Evolutionary conservation across 202 grass and related monocot species (phyloP).

Genomic region (Digitaria exilis): DNA sequence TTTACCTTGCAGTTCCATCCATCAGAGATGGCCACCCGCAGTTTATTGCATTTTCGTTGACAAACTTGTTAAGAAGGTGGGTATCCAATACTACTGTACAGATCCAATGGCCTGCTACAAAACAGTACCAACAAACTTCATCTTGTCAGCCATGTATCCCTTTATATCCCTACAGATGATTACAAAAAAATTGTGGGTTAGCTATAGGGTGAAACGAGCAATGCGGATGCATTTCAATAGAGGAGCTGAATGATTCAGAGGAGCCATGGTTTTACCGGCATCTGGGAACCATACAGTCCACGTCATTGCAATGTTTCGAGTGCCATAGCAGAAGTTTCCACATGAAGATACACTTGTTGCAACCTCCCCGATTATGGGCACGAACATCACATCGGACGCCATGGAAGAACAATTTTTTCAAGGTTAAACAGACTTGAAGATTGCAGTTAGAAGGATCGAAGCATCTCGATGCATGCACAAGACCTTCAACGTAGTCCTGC

Average conservation of each 20-base stretch:
- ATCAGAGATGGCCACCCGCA: not conserved
- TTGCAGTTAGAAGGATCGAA: constrained; percentile 41
- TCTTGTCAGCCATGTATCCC: constrained; percentile 22
- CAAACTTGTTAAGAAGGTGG: constrained; percentile 41
- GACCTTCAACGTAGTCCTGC: constrained; percentile 55
- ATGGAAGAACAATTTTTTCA: constrained; percentile 71
- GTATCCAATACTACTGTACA: too few relatives aligned
- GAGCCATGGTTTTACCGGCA: constrained; percentile 48
- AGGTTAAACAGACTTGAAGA: constrained; percentile 41
- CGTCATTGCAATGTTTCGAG: constrained; percentile 32
- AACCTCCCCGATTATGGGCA: constrained; percentile 42
- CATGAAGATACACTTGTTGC: constrained; percentile 55
- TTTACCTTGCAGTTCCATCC: constrained; percentile 39
- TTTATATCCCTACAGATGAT: constrained; percentile 52
- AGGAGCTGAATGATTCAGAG: constrained; percentile 6
- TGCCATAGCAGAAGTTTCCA: constrained; percentile 63
- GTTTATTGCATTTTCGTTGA: constrained; percentile 46
- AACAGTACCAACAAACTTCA: constrained; percentile 7
- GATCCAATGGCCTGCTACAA: constrained; percentile 15
- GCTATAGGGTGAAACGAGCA: not conserved
- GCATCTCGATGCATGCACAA: constrained; percentile 70
- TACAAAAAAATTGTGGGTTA: not conserved
- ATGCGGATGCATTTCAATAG: not conserved
- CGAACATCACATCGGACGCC: constrained; percentile 51
- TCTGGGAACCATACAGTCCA: constrained; percentile 43